Percentiles rank a stretch among this genome's conserved stretches.
Conservation (phyloP, 2,329 filamentous ascomycete species). For the Domatiomyces catenatus region DNA sequence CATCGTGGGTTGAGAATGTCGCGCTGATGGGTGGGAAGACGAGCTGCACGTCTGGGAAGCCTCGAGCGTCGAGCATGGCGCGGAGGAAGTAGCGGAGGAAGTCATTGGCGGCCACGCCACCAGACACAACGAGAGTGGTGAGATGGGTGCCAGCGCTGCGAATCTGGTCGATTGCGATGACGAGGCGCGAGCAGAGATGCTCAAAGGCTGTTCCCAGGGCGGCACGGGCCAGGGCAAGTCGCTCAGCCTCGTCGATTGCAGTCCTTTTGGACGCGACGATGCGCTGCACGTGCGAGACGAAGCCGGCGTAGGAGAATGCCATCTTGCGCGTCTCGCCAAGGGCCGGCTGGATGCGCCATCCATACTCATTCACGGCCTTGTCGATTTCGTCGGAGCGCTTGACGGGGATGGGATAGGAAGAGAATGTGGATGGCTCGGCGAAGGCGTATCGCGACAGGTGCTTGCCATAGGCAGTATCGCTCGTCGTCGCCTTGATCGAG, state of each 20-base stretch:
- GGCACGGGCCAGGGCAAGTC: slow-evolving; percentile 53
- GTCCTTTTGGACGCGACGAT: slow-evolving; percentile 15
- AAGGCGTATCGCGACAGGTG: slow-evolving; percentile 70
- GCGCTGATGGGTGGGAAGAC: slow-evolving; percentile 51
- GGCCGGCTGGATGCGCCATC: slow-evolving; percentile 57
- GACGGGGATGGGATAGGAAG: slow-evolving; percentile 23
- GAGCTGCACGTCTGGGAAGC: slow-evolving; percentile 46
- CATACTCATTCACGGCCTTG: slow-evolving; percentile 34
- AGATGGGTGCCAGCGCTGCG: slow-evolving; percentile 22
- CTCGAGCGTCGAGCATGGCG: slow-evolving; percentile 49
- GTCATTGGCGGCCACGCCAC: slow-evolving; percentile 75
- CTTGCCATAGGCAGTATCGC: slow-evolving; percentile 63
- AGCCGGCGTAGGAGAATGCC: slow-evolving; percentile 59
- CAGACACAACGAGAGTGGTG: slow-evolving; percentile 61
- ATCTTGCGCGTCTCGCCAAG: slow-evolving; percentile 44
- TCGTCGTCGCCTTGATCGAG: slow-evolving; percentile 37
- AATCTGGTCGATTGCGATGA: slow-evolving; percentile 47
- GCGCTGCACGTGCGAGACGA: slow-evolving; percentile 50
- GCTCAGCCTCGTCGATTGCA: slow-evolving; percentile 37
- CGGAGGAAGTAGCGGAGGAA: slow-evolving; percentile 57
- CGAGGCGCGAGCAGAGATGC: slow-evolving; percentile 61
- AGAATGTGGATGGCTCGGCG: slow-evolving; percentile 19
- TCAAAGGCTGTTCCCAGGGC: slow-evolving; percentile 74
- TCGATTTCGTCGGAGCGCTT: slow-evolving; percentile 44
- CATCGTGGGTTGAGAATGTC: not conserved